Evolutionary conservation across 129 eudicot species (phyloP).

Genomic region (Pulicaria dysenterica): DNA sequence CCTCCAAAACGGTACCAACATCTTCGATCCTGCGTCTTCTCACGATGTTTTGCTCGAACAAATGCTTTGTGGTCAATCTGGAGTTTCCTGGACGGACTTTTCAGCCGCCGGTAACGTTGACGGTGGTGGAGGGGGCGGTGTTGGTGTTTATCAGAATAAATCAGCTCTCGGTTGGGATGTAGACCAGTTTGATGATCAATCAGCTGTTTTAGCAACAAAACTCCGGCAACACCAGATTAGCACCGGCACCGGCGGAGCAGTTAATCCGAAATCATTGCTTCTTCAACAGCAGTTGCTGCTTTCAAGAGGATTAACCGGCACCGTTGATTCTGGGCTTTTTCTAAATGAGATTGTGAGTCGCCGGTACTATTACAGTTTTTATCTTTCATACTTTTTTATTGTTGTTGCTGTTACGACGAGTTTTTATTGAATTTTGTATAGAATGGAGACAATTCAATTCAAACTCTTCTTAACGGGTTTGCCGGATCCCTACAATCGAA

Average conservation of each 20-base stretch:
- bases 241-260: constrained; percentile 30
- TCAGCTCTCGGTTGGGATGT: constrained; percentile 38
- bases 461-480: constrained; percentile 61
- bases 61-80: constrained; percentile 65
- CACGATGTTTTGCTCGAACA: constrained; percentile 81
- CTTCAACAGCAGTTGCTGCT: constrained; percentile 72
- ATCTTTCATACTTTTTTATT: not conserved
- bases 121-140: not conserved
- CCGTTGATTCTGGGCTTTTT: constrained; percentile 26
- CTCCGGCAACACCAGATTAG: constrained; percentile 73
- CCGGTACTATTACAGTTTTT: constrained; percentile 21
- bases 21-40: constrained; percentile 50
- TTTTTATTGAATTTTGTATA: constrained; percentile 25
- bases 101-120: constrained; percentile 22
- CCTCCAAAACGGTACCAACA: constrained; percentile 27
- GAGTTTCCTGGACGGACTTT: constrained; percentile 55
- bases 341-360: constrained; percentile 28
- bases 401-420: not conserved
- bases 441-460: constrained; percentile 58
- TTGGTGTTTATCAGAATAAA: constrained; percentile 2
- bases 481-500: constrained; percentile 52
- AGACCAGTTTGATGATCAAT: constrained; percentile 44
- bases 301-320: constrained; percentile 44
- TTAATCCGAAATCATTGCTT: constrained; percentile 44
- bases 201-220: constrained; percentile 50